Evolutionary conservation across 139 green algal genomes (phyloP), one percentile per base, ranked within the genome.

Genomic region (Haematococcus sp.): DNA sequence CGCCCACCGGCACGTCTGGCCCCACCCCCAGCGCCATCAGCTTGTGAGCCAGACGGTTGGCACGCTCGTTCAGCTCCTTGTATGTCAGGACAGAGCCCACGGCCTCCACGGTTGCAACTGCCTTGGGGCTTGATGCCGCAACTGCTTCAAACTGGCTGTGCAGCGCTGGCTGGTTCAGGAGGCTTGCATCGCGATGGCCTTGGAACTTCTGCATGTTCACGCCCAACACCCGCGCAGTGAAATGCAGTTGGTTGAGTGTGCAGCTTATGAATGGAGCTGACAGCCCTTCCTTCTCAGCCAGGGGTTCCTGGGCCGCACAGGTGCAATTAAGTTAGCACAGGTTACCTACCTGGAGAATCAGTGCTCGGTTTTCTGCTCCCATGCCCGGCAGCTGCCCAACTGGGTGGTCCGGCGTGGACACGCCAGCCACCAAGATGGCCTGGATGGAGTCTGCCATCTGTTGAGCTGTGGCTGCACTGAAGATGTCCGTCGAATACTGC

Each of bases 11-110:
- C n/a, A 30, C n/a, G 15, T 30, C 54, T 63, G 54, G 23, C 7
- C n/a, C n/a, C 23, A 63, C 22, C 4, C 60, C 60, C 60, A 28
- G 4, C 16, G 27, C 4, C 7, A 68, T 43, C 22, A 68, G 60
- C 17, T 68, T 35, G 60, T 68, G 60, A 28, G 60, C 60, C 28
- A 68, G 60, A 4, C 22, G 60, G 60, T 68, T 68, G 60, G 60
- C 60, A 5, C 5, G 4, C 28, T 35, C 28, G 60, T 68, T 68
- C 5, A 68, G 60, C 27, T 68, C 60, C 16, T 25, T 28, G 28
- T 68, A 68, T 4, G 28, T 68, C 7, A 35, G 16, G 28, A 7
- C 40, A 19, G 60, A 25, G 27, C 28, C 60, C 4, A 43, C 22
- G 15, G 60, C 60, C 23, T 22, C 22, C 60, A 22, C 16, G 16